phyloP scores from a whole-genome alignment of 2,329 filamentous ascomycete species.

The Fusarium keratoplasticum region DNA sequence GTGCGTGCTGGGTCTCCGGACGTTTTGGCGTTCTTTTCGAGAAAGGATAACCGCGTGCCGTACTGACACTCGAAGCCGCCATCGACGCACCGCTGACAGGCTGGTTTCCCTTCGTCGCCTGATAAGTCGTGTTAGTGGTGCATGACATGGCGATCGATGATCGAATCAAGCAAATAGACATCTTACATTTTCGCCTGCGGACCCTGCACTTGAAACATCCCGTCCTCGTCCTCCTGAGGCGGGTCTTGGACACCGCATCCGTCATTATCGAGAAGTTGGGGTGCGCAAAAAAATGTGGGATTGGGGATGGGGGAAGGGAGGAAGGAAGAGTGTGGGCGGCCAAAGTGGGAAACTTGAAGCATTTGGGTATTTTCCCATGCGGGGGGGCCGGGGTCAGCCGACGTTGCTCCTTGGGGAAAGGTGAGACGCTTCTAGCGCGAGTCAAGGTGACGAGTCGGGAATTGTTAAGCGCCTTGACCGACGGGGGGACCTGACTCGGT shows the following conservation, averaged over 20 bases:
- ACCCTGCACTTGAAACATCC: constrained; percentile 62
- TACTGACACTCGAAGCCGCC: constrained; percentile 62
- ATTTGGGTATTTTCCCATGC: constrained; percentile 14
- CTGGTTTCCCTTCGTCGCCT: constrained; percentile 64
- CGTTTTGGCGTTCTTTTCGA: constrained; percentile 61
- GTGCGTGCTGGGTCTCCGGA: constrained; percentile 35
- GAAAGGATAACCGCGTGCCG: constrained; percentile 59
- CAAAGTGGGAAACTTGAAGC: constrained; percentile 41
- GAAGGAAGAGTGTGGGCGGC: background rate
- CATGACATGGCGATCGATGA: background rate
- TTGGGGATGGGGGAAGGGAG: background rate
- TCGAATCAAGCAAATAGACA: too few relatives aligned
- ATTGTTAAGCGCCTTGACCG: constrained; percentile 20
- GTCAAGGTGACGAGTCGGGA: constrained; percentile 18
- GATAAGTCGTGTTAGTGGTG: constrained; percentile 13
- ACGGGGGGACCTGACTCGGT: constrained; percentile 18
- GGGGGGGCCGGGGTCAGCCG: constrained; percentile 7
- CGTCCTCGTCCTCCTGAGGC: constrained; percentile 52
- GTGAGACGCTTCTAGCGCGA: constrained; percentile 13
- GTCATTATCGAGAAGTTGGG: constrained; percentile 20
- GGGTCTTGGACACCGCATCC: constrained; percentile 35
- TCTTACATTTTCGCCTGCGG: constrained; percentile 59
- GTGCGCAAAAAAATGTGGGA: constrained; percentile 6
- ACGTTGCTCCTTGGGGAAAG: constrained; percentile 27
- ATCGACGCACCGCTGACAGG: constrained; percentile 59